Conservation (phyloP, 1,139 yeast species). For the Geotrichum histeridarum region DNA sequence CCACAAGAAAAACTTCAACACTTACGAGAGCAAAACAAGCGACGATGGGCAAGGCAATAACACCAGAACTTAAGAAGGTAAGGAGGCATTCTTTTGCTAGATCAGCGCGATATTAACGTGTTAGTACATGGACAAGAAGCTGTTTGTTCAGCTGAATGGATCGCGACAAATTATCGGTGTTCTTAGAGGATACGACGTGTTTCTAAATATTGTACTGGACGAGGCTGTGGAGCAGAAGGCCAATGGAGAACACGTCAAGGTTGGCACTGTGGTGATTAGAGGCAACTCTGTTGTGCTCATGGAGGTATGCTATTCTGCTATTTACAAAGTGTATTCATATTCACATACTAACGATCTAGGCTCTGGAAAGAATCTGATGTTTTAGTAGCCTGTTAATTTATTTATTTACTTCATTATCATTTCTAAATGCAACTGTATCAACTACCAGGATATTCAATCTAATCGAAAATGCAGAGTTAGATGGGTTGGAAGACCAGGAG, state of each 20-base stretch:
- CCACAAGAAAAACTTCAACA: background rate
- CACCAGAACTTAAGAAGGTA: constrained; percentile 59
- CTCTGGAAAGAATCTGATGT: constrained; percentile 29
- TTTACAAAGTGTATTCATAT: background rate
- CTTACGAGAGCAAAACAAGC: background rate
- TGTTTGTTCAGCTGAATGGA: constrained; percentile 68
- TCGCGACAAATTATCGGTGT: constrained; percentile 67
- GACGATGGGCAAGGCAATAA: constrained; percentile 41
- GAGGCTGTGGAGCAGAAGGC: constrained; percentile 62
- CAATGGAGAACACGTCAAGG: constrained; percentile 48
- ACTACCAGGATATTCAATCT: background rate
- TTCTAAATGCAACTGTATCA: constrained; percentile 1
- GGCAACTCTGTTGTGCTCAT: constrained; percentile 44
- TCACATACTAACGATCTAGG: constrained; percentile 17
- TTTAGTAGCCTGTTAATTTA: background rate
- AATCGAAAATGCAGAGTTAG: too few species aligned
- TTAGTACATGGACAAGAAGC: constrained; percentile 71
- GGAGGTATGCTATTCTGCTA: constrained; percentile 33
- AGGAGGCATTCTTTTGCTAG: constrained; percentile 19
- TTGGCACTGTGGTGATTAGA: constrained; percentile 49
- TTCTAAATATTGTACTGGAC: constrained; percentile 66
- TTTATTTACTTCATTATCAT: constrained; percentile 1
- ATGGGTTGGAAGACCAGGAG: too few species aligned
- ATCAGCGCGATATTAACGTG: background rate
- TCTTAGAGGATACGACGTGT: constrained; percentile 74